Evolutionary conservation across 2,329 filamentous ascomycete species (phyloP), one percentile per base, ranked within the genome.

Genomic region (Alternaria consortialis): DNA sequence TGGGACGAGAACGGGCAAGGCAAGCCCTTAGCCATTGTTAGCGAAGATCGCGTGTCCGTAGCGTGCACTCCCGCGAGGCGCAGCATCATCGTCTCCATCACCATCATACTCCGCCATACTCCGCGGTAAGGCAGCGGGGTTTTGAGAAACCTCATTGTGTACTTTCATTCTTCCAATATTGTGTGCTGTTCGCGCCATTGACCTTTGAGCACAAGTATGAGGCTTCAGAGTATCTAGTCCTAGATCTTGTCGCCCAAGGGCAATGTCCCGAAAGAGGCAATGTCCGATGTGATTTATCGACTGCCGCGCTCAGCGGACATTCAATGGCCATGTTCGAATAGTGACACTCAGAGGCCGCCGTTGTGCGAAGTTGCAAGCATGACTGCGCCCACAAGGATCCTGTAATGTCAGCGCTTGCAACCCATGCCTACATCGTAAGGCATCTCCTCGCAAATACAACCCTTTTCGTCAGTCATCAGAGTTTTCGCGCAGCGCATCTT

Each of bases 11-110:
- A 32, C 50, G 36, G 36, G 43, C 29, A 47, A 17, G 2, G 20
- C 20, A 20, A 20, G 20, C 20, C 56, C 43, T 59, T 59, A 50
- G 57, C 55, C 34, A 59, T 44, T 37, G 25, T 20, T 32, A 37
- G 40, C 34, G 32, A 37, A 12, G 9, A 55, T 32, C 37, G 29
- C 37, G 44, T 50, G 31, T 11, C 20, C 37, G 39, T 31, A 58
- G 47, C 39, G 48, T 52, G 25, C 47, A 29, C 29, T 44, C 13
- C 47, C 39, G 39, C 47, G 31, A 46, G 43, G 56, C 51, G 50
- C 56, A 59, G 51, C 44, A 32, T 4, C 20, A 50, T 34, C 1
- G 20, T 50, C 32, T 50, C 32, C 20, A 17, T 36, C 46, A 11
- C 44, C 32, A 31, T 37, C 32, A 4, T 12, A 15, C 17, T 40